Base-by-base conservation (phyloP, 257 asterid species). In the Scutellaria galericulata region DNA sequence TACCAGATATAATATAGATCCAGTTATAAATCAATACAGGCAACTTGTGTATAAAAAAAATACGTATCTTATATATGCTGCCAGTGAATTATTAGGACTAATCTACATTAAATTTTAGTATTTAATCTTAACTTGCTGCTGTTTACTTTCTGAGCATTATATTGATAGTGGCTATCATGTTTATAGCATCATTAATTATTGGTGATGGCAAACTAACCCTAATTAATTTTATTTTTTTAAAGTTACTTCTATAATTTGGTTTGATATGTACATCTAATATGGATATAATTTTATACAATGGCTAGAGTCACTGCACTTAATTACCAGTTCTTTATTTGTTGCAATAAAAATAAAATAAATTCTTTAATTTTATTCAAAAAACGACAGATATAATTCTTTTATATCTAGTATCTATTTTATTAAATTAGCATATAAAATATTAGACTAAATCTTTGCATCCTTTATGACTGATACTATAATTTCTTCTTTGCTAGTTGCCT, bases 161-260 rank as follows among this genome's bases (percentile, higher is more conserved):
- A 52, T 66, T 69, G 70, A 70, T 76, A 69, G 78, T 80, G 79
- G 81, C 70, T 78, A 48, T 66, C 82, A 81, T 81, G 80, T 69
- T 70, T 70, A 64, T 64, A 55, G 57, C 70, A 62, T 57, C 68
- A 64, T 7, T 68, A 77, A 68, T 64, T 52, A 54, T 61, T 24
- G 64, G 53, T 72, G 54, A 68, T 60, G 72, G 70, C 66, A 65
- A 59, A 71, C 63, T 66, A 68, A 69, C 73, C 64, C 40, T 0
- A 46, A 72, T 62, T 68, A 37, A 11, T 24, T 63, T 39, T 24
- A 40, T 24, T 24, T 52, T 39, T n/a, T 47, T 18, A 18, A 48
- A 20, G 24, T 35, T 5, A 22, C 62, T 73, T 35, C 47, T 46
- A 50, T 31, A 31, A 31, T 41, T 58, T 58, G 24, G 65, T 72